phyloP scores from a whole-genome alignment of 768 basidiomycete species.

The Dictyophora rubrovolvata region DNA sequence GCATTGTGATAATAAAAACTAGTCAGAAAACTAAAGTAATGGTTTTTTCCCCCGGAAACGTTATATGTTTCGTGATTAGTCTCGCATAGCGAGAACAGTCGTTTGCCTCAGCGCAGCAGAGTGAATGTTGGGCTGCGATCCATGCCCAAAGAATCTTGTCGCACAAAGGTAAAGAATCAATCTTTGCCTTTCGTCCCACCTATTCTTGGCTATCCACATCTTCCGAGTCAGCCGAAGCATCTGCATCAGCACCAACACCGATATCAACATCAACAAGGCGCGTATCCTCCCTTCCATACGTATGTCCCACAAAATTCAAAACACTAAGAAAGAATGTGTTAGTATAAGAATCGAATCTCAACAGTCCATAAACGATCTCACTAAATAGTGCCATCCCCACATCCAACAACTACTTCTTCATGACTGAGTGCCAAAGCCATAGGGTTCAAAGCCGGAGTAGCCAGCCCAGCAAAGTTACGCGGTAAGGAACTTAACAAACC shows the following conservation, averaged over 20 bases:
- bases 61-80: no score
- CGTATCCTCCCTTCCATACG: constrained; percentile 24
- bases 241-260: background rate
- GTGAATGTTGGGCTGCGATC: no score
- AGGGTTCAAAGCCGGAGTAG: constrained; percentile 85
- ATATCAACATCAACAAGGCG: background rate
- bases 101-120: no score
- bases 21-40: no score
- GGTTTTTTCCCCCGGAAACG: no score
- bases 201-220: no score
- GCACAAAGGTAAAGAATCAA: no score
- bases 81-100: no score
- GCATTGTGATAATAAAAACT: no score
- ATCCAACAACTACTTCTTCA: constrained; percentile 85
- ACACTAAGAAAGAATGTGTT: constrained; percentile 26
- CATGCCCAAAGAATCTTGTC: no score
- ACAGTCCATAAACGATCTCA: constrained; percentile 28
- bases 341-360: constrained; percentile 11
- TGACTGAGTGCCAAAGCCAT: constrained; percentile 91
- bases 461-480: constrained; percentile 62
- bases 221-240: background rate
- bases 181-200: no score
- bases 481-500: constrained; percentile 58
- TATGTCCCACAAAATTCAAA: constrained; percentile 53
- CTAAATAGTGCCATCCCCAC: constrained; percentile 89